phyloP scores from a whole-genome alignment of 352 stramenopile genomes.

The Salisapilia sapeloensis region DNA sequence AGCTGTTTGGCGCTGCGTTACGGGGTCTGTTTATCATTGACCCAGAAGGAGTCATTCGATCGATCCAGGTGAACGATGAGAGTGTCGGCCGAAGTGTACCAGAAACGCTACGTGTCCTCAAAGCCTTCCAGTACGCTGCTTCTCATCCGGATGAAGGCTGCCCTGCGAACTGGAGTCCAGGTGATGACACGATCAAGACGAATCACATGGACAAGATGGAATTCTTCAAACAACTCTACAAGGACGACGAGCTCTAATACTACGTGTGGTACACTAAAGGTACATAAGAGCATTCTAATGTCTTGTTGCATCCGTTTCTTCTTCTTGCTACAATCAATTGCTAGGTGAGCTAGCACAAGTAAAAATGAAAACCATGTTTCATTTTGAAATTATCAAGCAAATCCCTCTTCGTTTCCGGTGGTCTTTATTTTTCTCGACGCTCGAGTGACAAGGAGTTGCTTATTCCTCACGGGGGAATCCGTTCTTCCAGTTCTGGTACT shows the following conservation, averaged over 20 bases:
- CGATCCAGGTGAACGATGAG: slow-evolving; percentile 77
- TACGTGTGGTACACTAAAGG: slow-evolving; percentile 13
- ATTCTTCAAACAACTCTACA: slow-evolving; percentile 75
- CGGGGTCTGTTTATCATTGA: slow-evolving; percentile 77
- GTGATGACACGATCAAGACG: slow-evolving; percentile 71
- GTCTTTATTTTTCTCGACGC: neutral
- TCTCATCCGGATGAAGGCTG: slow-evolving; percentile 70
- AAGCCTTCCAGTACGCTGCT: slow-evolving; percentile 68
- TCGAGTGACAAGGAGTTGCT: slow-evolving; percentile 3
- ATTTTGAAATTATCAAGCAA: slow-evolving; percentile 1
- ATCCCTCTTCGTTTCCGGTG: neutral
- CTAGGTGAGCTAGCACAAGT: too few relatives aligned
- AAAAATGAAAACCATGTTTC: neutral
- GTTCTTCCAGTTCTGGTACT: slow-evolving; percentile 85
- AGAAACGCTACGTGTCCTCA: slow-evolving; percentile 70
- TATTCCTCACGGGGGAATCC: slow-evolving; percentile 70
- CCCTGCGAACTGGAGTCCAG: slow-evolving; percentile 74
- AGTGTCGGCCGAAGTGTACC: slow-evolving; percentile 66
- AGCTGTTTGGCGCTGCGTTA: slow-evolving; percentile 59
- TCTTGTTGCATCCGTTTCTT: neutral
- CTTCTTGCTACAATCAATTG: too few relatives aligned
- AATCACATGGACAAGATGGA: slow-evolving; percentile 71
- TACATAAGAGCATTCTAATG: slow-evolving; percentile 2
- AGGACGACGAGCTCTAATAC: slow-evolving; percentile 25
- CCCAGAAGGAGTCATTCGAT: slow-evolving; percentile 62